Base-by-base conservation (phyloP, 2,329 filamentous ascomycete genomes). In the Scedosporium apiospermum region DNA sequence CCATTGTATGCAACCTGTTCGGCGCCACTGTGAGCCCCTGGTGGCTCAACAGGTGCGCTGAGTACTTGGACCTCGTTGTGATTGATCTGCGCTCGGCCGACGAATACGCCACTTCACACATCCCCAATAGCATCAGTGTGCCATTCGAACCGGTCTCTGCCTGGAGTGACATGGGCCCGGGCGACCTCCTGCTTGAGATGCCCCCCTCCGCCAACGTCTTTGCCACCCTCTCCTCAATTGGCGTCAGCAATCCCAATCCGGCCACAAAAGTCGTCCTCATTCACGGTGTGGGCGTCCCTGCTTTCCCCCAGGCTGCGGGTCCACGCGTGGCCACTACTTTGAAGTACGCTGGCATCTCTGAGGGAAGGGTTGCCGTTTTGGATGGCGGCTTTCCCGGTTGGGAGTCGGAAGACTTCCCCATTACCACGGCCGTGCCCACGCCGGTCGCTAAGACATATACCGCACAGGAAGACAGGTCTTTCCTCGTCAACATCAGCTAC, bases 331-430 rank as follows among this genome's bases (percentile, higher is more conserved):
- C 62, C 57, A 21, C 42, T 26, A 63, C 53, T 23, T 42, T 63
- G 55, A 63, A 63, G 62, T 63, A 63, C 62, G 62, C 42, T 21
- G 62, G 62, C 42, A 49, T 63, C n/a, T n/a, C 62, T n/a, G 44
- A 44, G 14, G 62, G 42, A 12, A 23, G 62, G 14, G 62, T 62
- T 23, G 34, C 61, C 42, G 46, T 62, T n/a, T 53, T 62, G 16
- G 51, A 62, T 34, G 61, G 61, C 12, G 61, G 61, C 16, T 62
- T 57, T 42, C 61, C 61, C 18, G 61, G 34, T 27, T 62, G 61
- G 61, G 23, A 42, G 18, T n/a, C n/a, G 14, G 51, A 51, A 51
- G 61, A 27, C n/a, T 14, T 18, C 18, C 51, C 27, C 51, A 30
- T 57, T 1, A 63, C 57, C n/a, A 63, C 62, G 9, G 34, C 44